Evolutionary conservation across 768 basidiomycete genomes (phyloP).

Genomic region (Udeniomyces megalosporus): DNA sequence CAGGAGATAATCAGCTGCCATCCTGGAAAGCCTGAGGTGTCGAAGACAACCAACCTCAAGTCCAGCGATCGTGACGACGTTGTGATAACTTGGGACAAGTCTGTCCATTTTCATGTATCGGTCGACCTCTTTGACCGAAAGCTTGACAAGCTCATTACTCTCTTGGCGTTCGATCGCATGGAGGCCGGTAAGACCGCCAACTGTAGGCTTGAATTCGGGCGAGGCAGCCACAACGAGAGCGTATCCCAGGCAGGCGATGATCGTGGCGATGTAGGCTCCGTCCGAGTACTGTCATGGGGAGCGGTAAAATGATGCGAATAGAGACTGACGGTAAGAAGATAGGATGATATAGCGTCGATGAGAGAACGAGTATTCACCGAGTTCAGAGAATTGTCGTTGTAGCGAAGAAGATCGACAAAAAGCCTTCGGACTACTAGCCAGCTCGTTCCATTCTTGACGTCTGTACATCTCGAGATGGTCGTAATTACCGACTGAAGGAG

Average conservation of each 20-base stretch:
- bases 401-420: slow-evolving; percentile 77
- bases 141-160: slow-evolving; percentile 40
- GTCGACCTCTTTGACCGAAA: slow-evolving; percentile 65
- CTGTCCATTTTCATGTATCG: slow-evolving; percentile 90
- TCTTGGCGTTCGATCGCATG: slow-evolving; percentile 33
- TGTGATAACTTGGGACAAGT: slow-evolving; percentile 83
- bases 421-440: slow-evolving; percentile 72
- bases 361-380: slow-evolving; percentile 47
- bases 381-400: slow-evolving; percentile 89
- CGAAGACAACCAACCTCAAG: slow-evolving; percentile 70
- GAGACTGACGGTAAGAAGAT: too few species aligned
- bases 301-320: too few species aligned
- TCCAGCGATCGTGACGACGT: slow-evolving; percentile 77
- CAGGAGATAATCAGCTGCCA: slow-evolving; percentile 14
- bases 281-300: slow-evolving; percentile 75
- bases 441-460: slow-evolving; percentile 67
- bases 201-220: slow-evolving; percentile 55
- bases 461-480: slow-evolving; percentile 65
- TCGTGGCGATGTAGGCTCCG: slow-evolving; percentile 70
- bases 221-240: slow-evolving; percentile 59
- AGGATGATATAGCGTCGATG: too few species aligned
- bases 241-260: slow-evolving; percentile 67
- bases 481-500: slow-evolving; percentile 49
- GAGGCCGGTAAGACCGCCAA: slow-evolving; percentile 57
- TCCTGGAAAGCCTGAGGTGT: too few species aligned